Conservation (phyloP, 257 asterid species). For the Jacaranda copaia region DNA sequence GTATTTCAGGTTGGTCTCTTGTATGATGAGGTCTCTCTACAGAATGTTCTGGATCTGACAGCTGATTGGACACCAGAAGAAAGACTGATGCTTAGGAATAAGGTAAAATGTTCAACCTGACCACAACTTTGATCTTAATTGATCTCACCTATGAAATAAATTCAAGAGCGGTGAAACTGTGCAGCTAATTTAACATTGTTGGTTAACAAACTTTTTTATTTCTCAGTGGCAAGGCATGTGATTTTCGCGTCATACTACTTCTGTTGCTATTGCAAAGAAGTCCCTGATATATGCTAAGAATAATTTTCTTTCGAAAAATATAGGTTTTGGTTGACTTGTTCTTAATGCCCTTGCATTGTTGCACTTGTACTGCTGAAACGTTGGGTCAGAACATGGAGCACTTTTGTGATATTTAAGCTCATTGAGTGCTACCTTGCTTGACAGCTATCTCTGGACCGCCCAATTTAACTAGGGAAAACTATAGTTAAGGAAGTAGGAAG, state of each 20-base stretch:
- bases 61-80: conserved; percentile 92
- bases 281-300: neutral
- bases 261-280: neutral
- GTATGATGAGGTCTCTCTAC: conserved; percentile 84
- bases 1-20: conserved; percentile 85
- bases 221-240: conserved; percentile 13
- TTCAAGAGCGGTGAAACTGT: neutral
- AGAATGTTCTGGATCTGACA: conserved; percentile 81
- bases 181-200: conserved; percentile 13
- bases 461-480: neutral
- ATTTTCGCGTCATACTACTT: neutral
- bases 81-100: conserved; percentile 87
- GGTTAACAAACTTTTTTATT: conserved; percentile 12
- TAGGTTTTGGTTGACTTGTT: neutral
- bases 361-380: neutral
- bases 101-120: conserved; percentile 54
- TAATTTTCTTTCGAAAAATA: neutral
- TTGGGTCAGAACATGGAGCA: conserved; percentile 12
- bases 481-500: too few relatives aligned
- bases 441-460: neutral
- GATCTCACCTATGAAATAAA: conserved; percentile 4
- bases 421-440: neutral
- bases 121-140: conserved; percentile 4
- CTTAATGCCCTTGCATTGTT: neutral
- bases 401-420: conserved; percentile 3